A percentile compares a stretch with the other conserved stretches of the same genome.
Evolutionary conservation across 1,284 basidiomycete genomes (phyloP).

Genomic region (Melampsora occidentalis): DNA sequence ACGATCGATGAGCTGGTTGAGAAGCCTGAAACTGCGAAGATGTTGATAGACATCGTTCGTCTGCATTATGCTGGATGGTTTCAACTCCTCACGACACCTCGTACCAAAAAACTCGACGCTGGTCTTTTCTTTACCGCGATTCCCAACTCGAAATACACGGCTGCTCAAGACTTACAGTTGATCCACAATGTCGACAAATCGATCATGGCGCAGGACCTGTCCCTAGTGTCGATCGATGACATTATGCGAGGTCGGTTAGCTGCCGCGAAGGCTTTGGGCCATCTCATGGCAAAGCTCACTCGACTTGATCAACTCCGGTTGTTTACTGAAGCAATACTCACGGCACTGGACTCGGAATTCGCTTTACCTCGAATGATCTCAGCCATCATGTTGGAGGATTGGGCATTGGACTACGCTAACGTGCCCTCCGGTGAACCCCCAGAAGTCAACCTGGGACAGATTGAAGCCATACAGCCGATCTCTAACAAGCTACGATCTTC

Average conservation of each 20-base stretch:
- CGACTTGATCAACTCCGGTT: constrained; percentile 46
- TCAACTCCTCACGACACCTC: constrained; percentile 46
- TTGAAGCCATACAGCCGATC: constrained; percentile 39
- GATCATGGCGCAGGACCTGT: constrained; percentile 86
- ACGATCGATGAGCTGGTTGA: constrained; percentile 63
- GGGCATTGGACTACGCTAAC: constrained; percentile 62
- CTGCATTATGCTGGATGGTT: constrained; percentile 56
- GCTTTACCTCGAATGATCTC: constrained; percentile 87
- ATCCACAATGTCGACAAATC: constrained; percentile 94
- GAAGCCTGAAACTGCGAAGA: constrained; percentile 54
- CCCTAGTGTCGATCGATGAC: constrained; percentile 74
- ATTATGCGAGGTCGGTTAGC: constrained; percentile 79
- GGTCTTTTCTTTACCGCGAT: constrained; percentile 24
- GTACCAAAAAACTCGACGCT: constrained; percentile 28
- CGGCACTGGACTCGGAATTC: constrained; percentile 79
- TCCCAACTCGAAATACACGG: constrained; percentile 52
- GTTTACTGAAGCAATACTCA: constrained; percentile 64
- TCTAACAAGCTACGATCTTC: constrained; percentile 59
- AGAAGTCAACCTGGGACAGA: constrained; percentile 34
- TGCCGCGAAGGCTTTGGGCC: constrained; percentile 74
- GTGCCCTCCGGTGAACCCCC: constrained; percentile 43
- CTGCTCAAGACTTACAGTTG: constrained; percentile 57
- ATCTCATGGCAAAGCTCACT: constrained; percentile 66
- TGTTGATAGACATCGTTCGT: constrained; percentile 61
- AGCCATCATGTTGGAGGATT: constrained; percentile 84